Conservation (phyloP, 1,284 basidiomycete genomes). For the Moesziomyces globuligerus region DNA sequence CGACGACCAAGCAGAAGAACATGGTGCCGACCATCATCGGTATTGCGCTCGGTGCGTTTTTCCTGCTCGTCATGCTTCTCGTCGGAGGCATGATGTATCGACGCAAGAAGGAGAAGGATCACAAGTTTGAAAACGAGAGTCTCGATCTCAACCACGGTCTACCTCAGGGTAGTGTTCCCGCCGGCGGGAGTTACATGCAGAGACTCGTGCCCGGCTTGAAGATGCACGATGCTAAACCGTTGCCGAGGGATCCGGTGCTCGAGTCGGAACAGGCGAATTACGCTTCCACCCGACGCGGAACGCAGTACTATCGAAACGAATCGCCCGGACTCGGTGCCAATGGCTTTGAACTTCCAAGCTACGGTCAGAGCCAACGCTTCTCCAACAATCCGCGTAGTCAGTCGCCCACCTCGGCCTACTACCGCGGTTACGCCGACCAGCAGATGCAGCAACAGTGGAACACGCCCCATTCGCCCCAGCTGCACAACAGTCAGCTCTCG, state of each 20-base stretch:
- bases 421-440: neutral
- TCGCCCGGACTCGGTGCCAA: neutral
- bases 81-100: constrained; percentile 28
- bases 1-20: constrained; percentile 7
- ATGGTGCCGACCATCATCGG: constrained; percentile 38
- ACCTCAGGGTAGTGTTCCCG: neutral
- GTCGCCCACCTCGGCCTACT: too few relatives aligned
- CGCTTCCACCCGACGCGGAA: constrained; percentile 16
- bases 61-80: constrained; percentile 20
- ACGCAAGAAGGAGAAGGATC: constrained; percentile 19
- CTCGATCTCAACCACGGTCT: constrained; percentile 19
- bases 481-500: too few relatives aligned
- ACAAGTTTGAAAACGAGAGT: constrained; percentile 23
- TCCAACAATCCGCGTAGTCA: too few relatives aligned
- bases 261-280: constrained; percentile 30
- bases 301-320: constrained; percentile 9
- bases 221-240: constrained; percentile 20
- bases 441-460: constrained; percentile 8
- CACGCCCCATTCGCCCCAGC: too few relatives aligned
- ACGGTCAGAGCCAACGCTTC: constrained; percentile 3
- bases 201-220: constrained; percentile 37
- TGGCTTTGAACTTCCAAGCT: constrained; percentile 3
- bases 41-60: constrained; percentile 18
- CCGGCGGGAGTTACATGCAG: constrained; percentile 38
- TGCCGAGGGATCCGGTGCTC: constrained; percentile 15